Evolutionary conservation across 2,329 filamentous ascomycete species (phyloP), one percentile per base, ranked within the genome.

Genomic region (Penicillium polonicum): DNA sequence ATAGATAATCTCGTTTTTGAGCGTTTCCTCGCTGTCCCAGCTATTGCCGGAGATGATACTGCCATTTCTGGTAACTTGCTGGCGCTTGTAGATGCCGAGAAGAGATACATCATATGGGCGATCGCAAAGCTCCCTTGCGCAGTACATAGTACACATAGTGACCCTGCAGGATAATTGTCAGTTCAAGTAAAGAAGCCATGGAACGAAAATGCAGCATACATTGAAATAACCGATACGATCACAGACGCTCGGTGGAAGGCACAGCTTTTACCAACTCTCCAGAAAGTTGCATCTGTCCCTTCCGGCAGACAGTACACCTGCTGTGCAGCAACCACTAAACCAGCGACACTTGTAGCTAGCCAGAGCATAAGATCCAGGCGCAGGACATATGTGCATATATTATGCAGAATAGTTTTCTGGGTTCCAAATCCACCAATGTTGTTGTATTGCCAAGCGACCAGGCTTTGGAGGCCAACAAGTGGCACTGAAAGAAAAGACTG

Each of bases 371-470:
- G 67, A 48, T 72, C 70, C n/a, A 74, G 36, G 19, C 74, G 68
- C 12, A 73, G 63, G 1, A 75, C 63, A 50, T 76, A 73, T 13
- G 70, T 74, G 60, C 71, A 75, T 2, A 65, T 61, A 41, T 68
- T 69, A 38, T 69, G 67, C n/a, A 77, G 53, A 3, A 68, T 60
- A 4, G 66, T 67, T 45, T 72, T 75, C 29, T 71, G 69, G 10
- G 65, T 60, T 25, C 64, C 66, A 55, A 70, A 70, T 17, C 70
- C 68, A 17, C 61, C 58, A 6, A 72, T 69, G 19, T 67, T 70
- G 43, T 71, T 72, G 49, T 73, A 73, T 48, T 75, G 72, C 72
- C 72, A 74, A 4, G 73, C 73, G 35, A 76, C 69, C n/a, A 76
- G 61, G 23, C 72, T 74, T 45, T 76, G 74, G 6, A 77, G 61